Evolutionary conservation across 1,284 basidiomycete genomes (phyloP).

Genomic region (Ustilago xerochloae): DNA sequence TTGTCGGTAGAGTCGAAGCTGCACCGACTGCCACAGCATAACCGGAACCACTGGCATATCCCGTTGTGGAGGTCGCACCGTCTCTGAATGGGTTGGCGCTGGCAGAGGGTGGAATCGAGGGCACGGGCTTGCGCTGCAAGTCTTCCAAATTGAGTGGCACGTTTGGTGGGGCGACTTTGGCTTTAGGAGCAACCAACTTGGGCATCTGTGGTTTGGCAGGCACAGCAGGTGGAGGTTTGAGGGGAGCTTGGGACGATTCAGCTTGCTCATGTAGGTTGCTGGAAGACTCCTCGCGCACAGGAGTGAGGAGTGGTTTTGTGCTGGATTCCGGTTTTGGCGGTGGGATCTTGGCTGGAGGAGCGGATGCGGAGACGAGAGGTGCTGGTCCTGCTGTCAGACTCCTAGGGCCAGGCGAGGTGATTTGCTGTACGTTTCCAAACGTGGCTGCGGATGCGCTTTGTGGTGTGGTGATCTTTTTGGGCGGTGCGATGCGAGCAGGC

Average conservation of each 20-base stretch:
- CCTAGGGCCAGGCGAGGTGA: constrained; percentile 31
- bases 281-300: constrained; percentile 38
- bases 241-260: constrained; percentile 3
- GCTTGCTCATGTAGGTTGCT: constrained; percentile 7
- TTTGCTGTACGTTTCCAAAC: constrained; percentile 31
- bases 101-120: constrained; percentile 28
- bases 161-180: constrained; percentile 45
- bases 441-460: constrained; percentile 41
- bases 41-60: constrained; percentile 35
- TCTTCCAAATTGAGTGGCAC: constrained; percentile 40
- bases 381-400: constrained; percentile 33
- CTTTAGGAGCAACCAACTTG: constrained; percentile 43
- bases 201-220: constrained; percentile 54
- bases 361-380: constrained; percentile 7
- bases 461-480: constrained; percentile 27
- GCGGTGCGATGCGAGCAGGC: constrained; percentile 42
- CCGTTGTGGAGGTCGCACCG: constrained; percentile 20
- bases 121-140: constrained; percentile 33
- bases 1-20: constrained; percentile 23
- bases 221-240: constrained; percentile 43
- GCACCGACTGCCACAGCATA: constrained; percentile 41
- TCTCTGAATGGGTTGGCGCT: constrained; percentile 51
- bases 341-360: constrained; percentile 8
- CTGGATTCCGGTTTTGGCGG: constrained; percentile 39
- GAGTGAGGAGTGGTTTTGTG: constrained; percentile 45